A percentile compares a stretch with the other conserved stretches of the same genome.
These are phyloP conservation scores for Pichia sp. DNA, from an alignment of 1,139 yeast species.

Conservation along the genomic window DNA sequence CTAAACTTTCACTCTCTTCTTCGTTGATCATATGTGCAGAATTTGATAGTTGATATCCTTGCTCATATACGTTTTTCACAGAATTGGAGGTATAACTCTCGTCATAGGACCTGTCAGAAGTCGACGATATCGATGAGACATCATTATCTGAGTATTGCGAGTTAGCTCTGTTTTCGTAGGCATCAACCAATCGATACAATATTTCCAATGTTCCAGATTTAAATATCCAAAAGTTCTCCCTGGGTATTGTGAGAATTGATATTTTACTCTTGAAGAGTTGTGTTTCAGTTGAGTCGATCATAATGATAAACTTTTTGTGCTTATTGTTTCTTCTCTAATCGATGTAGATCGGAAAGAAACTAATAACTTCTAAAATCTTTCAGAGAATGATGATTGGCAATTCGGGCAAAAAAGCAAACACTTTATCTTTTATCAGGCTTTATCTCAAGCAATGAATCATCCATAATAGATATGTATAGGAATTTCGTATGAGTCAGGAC, in stretches of 20 bases:
- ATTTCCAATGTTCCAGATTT: constrained; percentile 44
- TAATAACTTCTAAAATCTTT: no score
- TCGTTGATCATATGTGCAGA: constrained; percentile 3
- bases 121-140: constrained; percentile 9
- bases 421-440: background rate
- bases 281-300: constrained; percentile 38
- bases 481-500: background rate
- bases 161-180: constrained; percentile 20
- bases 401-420: background rate
- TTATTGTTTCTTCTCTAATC: background rate
- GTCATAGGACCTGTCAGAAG: constrained; percentile 17
- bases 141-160: constrained; percentile 19
- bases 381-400: background rate
- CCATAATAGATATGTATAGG: background rate
- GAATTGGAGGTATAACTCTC: constrained; percentile 9
- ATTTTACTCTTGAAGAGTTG: constrained; percentile 43
- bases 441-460: background rate
- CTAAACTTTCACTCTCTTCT: constrained; percentile 1
- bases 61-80: constrained; percentile 8
- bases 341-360: background rate
- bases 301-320: background rate
- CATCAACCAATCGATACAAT: constrained; percentile 29
- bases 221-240: constrained; percentile 49
- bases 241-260: constrained; percentile 46
- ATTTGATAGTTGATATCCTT: constrained; percentile 4